phyloP scores from a whole-genome alignment of 2,329 filamentous ascomycete genomes.

The Calonectria hongkongensis region DNA sequence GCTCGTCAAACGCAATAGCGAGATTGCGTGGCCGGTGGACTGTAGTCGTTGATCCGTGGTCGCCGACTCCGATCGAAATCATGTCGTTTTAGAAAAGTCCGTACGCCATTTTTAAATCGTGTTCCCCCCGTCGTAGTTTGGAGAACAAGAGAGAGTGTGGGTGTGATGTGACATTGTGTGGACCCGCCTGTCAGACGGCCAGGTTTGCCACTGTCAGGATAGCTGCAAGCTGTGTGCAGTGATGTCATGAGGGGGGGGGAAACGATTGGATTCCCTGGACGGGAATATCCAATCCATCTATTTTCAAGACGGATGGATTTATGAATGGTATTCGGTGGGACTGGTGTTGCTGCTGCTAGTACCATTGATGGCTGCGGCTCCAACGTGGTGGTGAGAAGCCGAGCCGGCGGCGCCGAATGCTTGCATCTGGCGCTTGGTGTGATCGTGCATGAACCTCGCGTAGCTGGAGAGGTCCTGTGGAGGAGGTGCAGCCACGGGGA shows the following conservation, averaged over 20 bases:
- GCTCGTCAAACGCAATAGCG: constrained; percentile 7
- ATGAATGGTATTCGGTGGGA: constrained; percentile 45
- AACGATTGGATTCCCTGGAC: not conserved
- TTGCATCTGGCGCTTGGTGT: constrained; percentile 81
- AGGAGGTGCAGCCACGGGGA: constrained; percentile 62
- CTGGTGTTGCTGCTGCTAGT: constrained; percentile 41
- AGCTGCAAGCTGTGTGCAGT: constrained; percentile 5
- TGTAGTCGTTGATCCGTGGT: constrained; percentile 1
- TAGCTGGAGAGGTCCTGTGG: constrained; percentile 73
- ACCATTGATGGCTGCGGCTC: constrained; percentile 55
- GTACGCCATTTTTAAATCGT: constrained; percentile 10
- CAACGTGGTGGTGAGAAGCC: constrained; percentile 17
- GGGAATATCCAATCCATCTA: not conserved
- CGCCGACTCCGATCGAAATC: constrained; percentile 22
- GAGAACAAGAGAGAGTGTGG: not conserved
- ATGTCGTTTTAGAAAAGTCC: not conserved
- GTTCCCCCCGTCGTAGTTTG: not conserved
- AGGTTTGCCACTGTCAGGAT: constrained; percentile 14
- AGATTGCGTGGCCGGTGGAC: constrained; percentile 4
- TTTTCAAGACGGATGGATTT: not conserved
- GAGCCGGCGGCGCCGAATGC: constrained; percentile 61
- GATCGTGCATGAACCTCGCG: constrained; percentile 76
- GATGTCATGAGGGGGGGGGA: constrained; percentile 24
- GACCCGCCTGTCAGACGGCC: constrained; percentile 1
- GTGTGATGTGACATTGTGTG: not conserved